Evolutionary conservation across 129 eudicot species (phyloP).

Genomic region (sunflower (Helianthus annuus)): DNA sequence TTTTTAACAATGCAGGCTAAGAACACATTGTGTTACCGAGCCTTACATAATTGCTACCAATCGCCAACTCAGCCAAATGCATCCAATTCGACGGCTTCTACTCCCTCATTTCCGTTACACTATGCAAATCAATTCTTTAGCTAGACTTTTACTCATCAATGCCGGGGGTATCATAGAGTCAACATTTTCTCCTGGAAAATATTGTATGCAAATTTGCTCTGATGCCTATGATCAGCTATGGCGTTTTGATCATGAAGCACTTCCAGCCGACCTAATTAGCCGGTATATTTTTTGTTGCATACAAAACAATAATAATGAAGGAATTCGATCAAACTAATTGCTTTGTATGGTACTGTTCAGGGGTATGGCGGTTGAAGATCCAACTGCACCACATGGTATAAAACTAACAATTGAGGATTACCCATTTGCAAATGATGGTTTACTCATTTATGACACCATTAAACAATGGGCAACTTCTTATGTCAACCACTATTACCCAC

Average conservation of each 20-base stretch:
- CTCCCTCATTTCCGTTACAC: conserved; percentile 78
- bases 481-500: conserved; percentile 39
- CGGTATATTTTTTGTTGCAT: conserved; percentile 37
- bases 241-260: conserved; percentile 69
- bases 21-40: conserved; percentile 76
- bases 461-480: conserved; percentile 50
- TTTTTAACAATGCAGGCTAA: conserved; percentile 49
- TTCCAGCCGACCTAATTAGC: conserved; percentile 66
- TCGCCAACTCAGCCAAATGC: conserved; percentile 77
- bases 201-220: conserved; percentile 64
- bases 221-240: conserved; percentile 58
- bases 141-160: conserved; percentile 55
- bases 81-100: conserved; percentile 61
- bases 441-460: conserved; percentile 46
- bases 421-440: conserved; percentile 55
- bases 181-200: conserved; percentile 55
- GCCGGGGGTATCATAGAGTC: conserved; percentile 70
- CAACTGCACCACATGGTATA: conserved; percentile 32
- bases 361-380: conserved; percentile 62
- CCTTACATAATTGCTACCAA: conserved; percentile 77
- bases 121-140: conserved; percentile 78
- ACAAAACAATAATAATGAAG: background rate
- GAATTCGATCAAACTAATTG: background rate
- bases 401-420: conserved; percentile 49
- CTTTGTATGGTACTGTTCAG: conserved; percentile 20